A percentile compares a stretch with the other conserved stretches of the same genome.
These are phyloP conservation scores for Inga leiocalycina DNA, from an alignment of 306 rosid species.

Conservation along the genomic window DNA sequence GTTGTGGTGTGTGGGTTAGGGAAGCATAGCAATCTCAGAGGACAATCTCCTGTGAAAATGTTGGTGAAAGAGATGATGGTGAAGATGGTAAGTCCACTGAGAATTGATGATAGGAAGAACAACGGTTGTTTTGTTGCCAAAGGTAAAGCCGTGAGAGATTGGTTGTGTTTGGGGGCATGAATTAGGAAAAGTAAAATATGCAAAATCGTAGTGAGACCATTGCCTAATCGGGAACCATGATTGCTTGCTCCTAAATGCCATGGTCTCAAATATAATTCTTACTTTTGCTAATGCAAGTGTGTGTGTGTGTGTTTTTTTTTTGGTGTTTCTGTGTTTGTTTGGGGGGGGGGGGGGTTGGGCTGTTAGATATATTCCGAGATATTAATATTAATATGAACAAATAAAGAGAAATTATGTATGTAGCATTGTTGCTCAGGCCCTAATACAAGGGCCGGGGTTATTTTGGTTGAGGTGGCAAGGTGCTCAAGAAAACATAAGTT, in stretches of 20 bases:
- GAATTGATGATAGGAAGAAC: slow-evolving; percentile 69
- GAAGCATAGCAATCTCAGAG: slow-evolving; percentile 78
- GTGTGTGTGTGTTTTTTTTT: neutral
- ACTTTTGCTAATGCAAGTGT: neutral
- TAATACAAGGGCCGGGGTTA: no score
- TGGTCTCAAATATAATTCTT: neutral
- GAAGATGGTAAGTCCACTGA: slow-evolving; percentile 62
- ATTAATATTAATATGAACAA: no score
- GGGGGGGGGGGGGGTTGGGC: neutral
- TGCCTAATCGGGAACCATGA: neutral
- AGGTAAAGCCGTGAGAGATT: slow-evolving; percentile 64
- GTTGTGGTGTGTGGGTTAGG: slow-evolving; percentile 72
- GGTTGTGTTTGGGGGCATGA: slow-evolving; percentile 42
- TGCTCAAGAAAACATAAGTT: no score
- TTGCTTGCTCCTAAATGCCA: neutral
- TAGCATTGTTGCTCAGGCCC: no score
- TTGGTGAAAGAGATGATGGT: slow-evolving; percentile 69
- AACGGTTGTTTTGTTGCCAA: slow-evolving; percentile 77
- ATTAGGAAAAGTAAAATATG: neutral
- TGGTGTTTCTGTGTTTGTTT: no score
- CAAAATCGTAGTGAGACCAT: neutral
- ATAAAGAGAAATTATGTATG: no score
- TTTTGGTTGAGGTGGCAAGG: no score
- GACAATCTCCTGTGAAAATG: slow-evolving; percentile 64
- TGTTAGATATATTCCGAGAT: no score